phyloP scores from a whole-genome alignment of 1,284 basidiomycete genomes.

The Pascua guehoae region DNA sequence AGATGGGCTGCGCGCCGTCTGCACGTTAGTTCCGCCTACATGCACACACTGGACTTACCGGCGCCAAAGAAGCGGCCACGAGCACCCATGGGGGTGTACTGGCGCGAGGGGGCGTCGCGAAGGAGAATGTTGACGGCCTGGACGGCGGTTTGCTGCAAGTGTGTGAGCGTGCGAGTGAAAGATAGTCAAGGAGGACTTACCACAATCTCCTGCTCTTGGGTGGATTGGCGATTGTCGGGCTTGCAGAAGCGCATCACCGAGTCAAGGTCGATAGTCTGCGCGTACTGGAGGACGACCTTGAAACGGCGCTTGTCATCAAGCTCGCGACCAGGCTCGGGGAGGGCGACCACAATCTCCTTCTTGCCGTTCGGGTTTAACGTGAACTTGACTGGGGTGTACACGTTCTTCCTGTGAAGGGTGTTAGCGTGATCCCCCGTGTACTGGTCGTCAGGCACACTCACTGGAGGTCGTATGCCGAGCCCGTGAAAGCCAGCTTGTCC shows the following conservation, averaged over 20 bases:
- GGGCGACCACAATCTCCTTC: constrained; percentile 36
- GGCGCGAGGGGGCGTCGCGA: constrained; percentile 36
- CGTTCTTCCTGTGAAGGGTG: constrained; percentile 32
- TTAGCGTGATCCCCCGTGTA: constrained; percentile 8
- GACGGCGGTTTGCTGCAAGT: constrained; percentile 33
- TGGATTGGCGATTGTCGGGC: constrained; percentile 30
- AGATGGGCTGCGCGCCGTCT: constrained; percentile 33
- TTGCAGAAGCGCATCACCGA: constrained; percentile 39
- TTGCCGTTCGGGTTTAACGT: constrained; percentile 22
- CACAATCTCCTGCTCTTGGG: neutral
- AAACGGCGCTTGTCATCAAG: constrained; percentile 38
- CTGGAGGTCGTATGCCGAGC: constrained; percentile 39
- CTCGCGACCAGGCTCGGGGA: constrained; percentile 38
- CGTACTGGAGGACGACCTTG: constrained; percentile 39
- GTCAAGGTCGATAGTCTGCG: constrained; percentile 37
- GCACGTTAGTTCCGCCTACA: constrained; percentile 5
- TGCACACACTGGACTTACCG: constrained; percentile 20
- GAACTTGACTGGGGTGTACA: constrained; percentile 37
- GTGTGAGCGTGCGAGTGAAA: neutral
- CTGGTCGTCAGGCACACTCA: constrained; percentile 14
- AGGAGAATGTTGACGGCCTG: constrained; percentile 46
- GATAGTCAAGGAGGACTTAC: neutral
- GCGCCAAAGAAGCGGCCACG: constrained; percentile 41
- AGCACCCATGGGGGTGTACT: constrained; percentile 43
- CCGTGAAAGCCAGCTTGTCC: constrained; percentile 25